Conservation (phyloP, 129 eudicot species). For the Tanacetum coccineum region DNA sequence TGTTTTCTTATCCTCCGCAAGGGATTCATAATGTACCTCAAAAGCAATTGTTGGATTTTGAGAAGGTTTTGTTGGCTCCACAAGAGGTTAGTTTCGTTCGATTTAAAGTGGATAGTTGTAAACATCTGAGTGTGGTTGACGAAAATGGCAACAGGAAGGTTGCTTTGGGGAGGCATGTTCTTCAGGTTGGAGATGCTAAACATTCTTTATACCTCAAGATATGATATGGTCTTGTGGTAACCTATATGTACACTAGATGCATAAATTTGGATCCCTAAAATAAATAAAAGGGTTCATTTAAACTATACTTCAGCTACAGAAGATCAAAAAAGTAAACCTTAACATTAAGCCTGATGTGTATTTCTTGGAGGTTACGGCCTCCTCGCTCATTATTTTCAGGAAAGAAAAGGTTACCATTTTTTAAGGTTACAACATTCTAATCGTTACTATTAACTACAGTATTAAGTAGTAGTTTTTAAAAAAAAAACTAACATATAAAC, state of each 20-base stretch:
- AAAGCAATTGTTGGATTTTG: conserved; percentile 26
- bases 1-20: conserved; percentile 26
- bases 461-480: too few relatives aligned
- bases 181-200: conserved; percentile 26
- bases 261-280: too few relatives aligned
- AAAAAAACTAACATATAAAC: too few relatives aligned
- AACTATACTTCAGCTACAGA: too few relatives aligned
- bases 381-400: too few relatives aligned
- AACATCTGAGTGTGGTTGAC: conserved; percentile 25
- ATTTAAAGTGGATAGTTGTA: conserved; percentile 24
- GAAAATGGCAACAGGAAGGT: conserved; percentile 26
- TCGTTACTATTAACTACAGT: too few relatives aligned
- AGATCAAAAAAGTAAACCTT: too few relatives aligned
- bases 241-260: not conserved
- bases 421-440: too few relatives aligned
- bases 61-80: conserved; percentile 26
- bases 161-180: conserved; percentile 28
- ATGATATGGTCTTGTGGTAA: conserved; percentile 1
- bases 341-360: too few relatives aligned
- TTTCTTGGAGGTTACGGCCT: too few relatives aligned
- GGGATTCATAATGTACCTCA: conserved; percentile 3
- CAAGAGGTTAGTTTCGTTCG: conserved; percentile 13
- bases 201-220: conserved; percentile 15
- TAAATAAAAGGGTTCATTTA: too few relatives aligned
- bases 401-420: too few relatives aligned